These are phyloP conservation scores for Phoma sp. DNA, from an alignment of 2,329 filamentous ascomycete genomes.

Conservation along the genomic window DNA sequence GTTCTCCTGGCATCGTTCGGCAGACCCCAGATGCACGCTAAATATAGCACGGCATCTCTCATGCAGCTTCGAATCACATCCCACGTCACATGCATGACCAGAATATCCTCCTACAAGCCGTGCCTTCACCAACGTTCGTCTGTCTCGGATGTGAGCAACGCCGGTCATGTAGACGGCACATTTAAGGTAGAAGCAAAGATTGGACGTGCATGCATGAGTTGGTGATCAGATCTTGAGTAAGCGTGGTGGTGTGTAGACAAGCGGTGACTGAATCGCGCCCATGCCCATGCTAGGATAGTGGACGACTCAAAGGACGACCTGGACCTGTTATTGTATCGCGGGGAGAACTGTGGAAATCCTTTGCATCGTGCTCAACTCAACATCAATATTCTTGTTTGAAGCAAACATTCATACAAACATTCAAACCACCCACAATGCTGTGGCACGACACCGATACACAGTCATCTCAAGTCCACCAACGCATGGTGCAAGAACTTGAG, in stretches of 20 bases:
- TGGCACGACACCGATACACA: too few species aligned
- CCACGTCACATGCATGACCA: slow-evolving; percentile 16
- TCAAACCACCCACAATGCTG: too few species aligned
- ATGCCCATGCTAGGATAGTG: neutral
- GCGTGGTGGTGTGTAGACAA: neutral
- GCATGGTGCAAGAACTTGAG: too few species aligned
- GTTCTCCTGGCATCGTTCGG: neutral
- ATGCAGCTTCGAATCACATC: slow-evolving; percentile 15
- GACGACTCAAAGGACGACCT: too few species aligned
- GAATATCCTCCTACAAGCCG: slow-evolving; percentile 9
- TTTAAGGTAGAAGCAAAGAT: neutral
- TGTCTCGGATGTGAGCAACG: neutral
- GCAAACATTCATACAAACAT: too few species aligned
- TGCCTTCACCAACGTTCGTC: neutral
- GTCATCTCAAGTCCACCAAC: too few species aligned
- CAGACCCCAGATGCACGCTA: slow-evolving; percentile 10
- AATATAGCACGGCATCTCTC: slow-evolving; percentile 17
- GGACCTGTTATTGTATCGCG: too few species aligned
- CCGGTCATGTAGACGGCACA: neutral
- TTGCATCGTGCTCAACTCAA: too few species aligned
- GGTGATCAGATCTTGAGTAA: neutral
- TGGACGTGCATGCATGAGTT: neutral
- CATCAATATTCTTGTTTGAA: too few species aligned
- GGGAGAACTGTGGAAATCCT: too few species aligned
- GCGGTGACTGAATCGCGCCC: neutral